Base-by-base conservation (phyloP, 2,329 filamentous ascomycete genomes). In the Exophiala bonariae region DNA sequence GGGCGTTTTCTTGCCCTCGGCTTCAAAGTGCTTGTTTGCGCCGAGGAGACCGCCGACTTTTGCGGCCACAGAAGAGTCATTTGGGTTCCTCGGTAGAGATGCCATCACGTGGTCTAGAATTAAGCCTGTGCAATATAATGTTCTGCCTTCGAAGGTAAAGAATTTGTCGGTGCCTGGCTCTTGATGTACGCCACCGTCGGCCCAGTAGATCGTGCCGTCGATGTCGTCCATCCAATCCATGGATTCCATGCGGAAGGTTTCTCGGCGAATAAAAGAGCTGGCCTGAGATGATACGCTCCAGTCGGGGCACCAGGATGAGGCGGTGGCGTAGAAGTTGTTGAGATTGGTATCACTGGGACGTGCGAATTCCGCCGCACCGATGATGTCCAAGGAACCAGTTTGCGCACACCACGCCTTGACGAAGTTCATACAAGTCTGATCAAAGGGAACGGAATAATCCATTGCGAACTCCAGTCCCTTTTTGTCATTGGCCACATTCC, bases 271-370 rank as follows among this genome's bases (percentile, higher is more conserved):
- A n/a, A 44, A 17, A 4, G 41, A 44, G 33, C 41, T 44, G 8
- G 41, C 26, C 5, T 28, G 41, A 10, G 41, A 31, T n/a, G 41
- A 18, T 2, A 16, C 18, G 33, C 33, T 44, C 32, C 32, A 44
- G 22, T 44, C 41, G n/a, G 41, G 41, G 22, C 41, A 44, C 41
- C 41, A 44, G 18, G 41, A 44, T 9, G 41, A 20, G n/a, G 33
- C 41, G 20, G 18, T 38, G 6, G 32, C 33, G 23, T 44, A 44
- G 33, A 44, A 44, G 6, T 4, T 13, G 5, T 19, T 16, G 4
- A 8, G 4, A 5, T 44, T 26, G 3, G 16, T n/a, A 13, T n/a
- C n/a, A n/a, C n/a, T n/a, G n/a, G 41, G 33, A 10, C 16, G 13
- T 18, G 11, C 23, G 22, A 33, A 44, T 18, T 44, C 41, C 14